Conservation (phyloP, 2,329 filamentous ascomycete species). For the Trichoderma atrobrunneum region DNA sequence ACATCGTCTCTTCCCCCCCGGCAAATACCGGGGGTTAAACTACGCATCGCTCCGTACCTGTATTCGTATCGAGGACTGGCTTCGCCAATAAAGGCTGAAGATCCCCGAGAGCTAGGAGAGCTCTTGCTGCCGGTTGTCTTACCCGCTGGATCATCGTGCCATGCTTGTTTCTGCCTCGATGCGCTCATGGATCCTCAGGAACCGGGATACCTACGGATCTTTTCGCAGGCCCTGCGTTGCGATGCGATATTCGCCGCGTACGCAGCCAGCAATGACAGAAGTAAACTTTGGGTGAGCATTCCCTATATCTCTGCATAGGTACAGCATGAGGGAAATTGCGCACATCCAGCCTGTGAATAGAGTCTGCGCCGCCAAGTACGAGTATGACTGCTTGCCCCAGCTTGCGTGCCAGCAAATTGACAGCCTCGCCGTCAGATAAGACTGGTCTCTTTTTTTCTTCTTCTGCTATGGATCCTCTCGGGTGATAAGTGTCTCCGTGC, state of each 20-base stretch:
- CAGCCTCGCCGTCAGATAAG: neutral
- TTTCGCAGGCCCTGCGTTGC: neutral
- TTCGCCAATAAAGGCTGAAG: constrained; percentile 8
- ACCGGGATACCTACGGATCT: neutral
- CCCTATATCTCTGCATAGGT: neutral
- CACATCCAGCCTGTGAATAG: neutral
- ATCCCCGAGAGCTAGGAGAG: constrained; percentile 9
- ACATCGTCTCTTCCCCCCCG: neutral
- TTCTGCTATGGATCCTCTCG: neutral
- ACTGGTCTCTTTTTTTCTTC: neutral
- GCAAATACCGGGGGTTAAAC: neutral
- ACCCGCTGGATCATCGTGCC: constrained; percentile 8
- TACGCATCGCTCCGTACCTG: neutral
- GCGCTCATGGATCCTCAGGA: neutral
- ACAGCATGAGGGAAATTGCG: neutral
- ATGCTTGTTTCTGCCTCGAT: constrained; percentile 11
- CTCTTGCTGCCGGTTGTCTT: constrained; percentile 13
- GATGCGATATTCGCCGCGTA: neutral
- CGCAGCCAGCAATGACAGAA: neutral
- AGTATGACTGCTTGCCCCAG: neutral
- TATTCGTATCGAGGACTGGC: neutral
- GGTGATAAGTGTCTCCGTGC: neutral
- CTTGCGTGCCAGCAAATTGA: neutral
- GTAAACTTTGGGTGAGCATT: neutral
- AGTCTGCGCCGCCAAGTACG: neutral